Evolutionary conservation across 2,329 filamentous ascomycete species (phyloP), one percentile per base, ranked within the genome.

Genomic region (Microsporum canis): DNA sequence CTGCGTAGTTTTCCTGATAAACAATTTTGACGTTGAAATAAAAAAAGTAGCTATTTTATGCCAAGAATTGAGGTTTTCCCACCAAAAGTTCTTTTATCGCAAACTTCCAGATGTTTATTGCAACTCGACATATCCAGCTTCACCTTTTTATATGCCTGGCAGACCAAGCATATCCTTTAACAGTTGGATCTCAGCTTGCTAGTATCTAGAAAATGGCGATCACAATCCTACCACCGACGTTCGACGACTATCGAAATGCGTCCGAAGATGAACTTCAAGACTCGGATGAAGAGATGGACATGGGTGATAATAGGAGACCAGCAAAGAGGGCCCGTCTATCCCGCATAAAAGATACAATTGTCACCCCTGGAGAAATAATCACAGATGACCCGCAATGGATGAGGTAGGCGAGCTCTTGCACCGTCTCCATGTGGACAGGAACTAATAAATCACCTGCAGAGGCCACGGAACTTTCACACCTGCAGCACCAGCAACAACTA

Each of bases 341-440:
- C 14, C 38, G 57, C 3, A 62, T 62, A 58, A 57, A 67, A 36
- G 73, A 69, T 56, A 70, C 72, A 31, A 87, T 96, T 66, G 86
- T 95, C 68, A 95, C 91, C 0, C 91, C 91, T 0, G 91, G 91
- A 69, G 88, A 92, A 72, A 77, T 87, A 65, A 88, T 96, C 68
- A 96, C 91, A 5, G 83, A 85, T 63, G 89, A 95, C 73, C 81
- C 88, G n/a, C 89, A 95, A 78, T 96, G 89, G 89, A 96, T 96
- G 91, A 83, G 85, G 83, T 85, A 75, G 59, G 61, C 57, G n/a
- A 23, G 3, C n/a, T 33, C 47, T 3, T 4, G 12, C 29, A 8
- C 33, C 29, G 23, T 41, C 38, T 43, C 12, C 34, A 45, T 1
- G 3, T 27, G 3, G n/a, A 14, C 41, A 38, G 33, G n/a, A 14